Base-by-base conservation (phyloP, 768 basidiomycete species). In the Tylopilus subfusipes region DNA sequence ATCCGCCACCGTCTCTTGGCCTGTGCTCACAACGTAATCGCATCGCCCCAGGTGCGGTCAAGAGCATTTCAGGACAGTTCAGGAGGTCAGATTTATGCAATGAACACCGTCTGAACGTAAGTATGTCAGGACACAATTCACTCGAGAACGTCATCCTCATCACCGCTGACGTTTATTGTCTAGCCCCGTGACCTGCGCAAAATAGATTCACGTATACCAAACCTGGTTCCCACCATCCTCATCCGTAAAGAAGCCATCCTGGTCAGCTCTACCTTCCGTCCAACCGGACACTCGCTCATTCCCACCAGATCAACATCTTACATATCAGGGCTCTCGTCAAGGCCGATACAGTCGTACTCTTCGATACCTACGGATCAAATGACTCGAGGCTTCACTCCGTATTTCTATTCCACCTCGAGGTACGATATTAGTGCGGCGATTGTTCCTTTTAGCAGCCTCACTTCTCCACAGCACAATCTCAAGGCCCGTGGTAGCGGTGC, bases 291-390 rank as follows among this genome's bases (percentile, higher is more conserved):
- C 58, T 55, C 51, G 53, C 59, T 61, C 56, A 56, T 42, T 24
- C 24, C 43, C 38, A 4, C 44, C 61, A 93, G 90, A 78, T 97
- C 46, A 98, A 96, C 64, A 89, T 98, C 39, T 81, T 98, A 30
- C 96, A 98, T 65, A 93, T 98, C 46, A 84, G 96, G 49, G 94
- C 93, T 2, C 82, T 98, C 39, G 88, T 98, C 66, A 98, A 98
- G 72, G 88, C 93, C 10, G 90, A 97, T 67, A 78, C 88, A 36
- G 90, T 97, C 42, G 78, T 96, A 33, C 80, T 98, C 38, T 98
- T 98, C 68, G 95, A 98, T 66, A 88, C 90, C 1, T 92, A 85
- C 67, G 95, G 94, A 10, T 92, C 88, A 24, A 82, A 83, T 14
- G 90, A 95, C 70, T 93, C 92, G 3, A 76, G 86, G 53, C 78